These are phyloP conservation scores for Leishmania tarentolae DNA, from an alignment of 208 protist genomes.

Conservation along the genomic window DNA sequence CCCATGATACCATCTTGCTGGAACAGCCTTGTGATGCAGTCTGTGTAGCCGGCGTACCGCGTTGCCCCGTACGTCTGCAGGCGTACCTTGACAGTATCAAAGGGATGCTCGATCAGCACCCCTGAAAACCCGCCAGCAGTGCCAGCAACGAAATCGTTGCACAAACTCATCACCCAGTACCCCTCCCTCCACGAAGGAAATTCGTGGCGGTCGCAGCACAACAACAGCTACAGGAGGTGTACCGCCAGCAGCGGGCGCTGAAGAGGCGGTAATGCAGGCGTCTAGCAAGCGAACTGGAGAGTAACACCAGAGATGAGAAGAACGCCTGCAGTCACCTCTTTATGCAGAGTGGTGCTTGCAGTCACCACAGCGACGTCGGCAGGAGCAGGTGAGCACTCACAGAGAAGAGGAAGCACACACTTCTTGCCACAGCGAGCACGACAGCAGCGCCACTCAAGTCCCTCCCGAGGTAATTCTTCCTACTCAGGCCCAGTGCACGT, in stretches of 20 bases:
- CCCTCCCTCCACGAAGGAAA: not conserved
- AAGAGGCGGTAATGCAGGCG: not conserved
- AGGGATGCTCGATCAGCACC: constrained; percentile 86
- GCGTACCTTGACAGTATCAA: constrained; percentile 91
- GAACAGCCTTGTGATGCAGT: constrained; percentile 56
- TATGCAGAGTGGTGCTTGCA: not conserved
- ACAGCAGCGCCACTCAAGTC: not conserved
- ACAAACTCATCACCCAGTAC: constrained; percentile 30
- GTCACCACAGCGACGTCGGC: not conserved
- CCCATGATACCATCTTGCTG: constrained; percentile 61
- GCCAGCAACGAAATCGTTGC: constrained; percentile 67
- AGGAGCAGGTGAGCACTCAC: not conserved
- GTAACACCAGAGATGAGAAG: not conserved
- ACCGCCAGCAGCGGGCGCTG: too few relatives aligned
- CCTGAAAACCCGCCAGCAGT: constrained; percentile 61
- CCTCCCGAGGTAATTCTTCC: not conserved
- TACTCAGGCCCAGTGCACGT: not conserved
- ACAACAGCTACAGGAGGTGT: not conserved
- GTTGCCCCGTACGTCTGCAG: constrained; percentile 63
- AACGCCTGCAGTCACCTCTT: not conserved
- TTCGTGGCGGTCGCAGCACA: not conserved
- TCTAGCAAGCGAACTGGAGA: not conserved
- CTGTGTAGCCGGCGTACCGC: constrained; percentile 53
- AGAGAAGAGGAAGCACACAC: not conserved
- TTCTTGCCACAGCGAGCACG: not conserved